Base-by-base conservation (phyloP, 2,329 filamentous ascomycete genomes). In the Diaporthe longicolla region DNA sequence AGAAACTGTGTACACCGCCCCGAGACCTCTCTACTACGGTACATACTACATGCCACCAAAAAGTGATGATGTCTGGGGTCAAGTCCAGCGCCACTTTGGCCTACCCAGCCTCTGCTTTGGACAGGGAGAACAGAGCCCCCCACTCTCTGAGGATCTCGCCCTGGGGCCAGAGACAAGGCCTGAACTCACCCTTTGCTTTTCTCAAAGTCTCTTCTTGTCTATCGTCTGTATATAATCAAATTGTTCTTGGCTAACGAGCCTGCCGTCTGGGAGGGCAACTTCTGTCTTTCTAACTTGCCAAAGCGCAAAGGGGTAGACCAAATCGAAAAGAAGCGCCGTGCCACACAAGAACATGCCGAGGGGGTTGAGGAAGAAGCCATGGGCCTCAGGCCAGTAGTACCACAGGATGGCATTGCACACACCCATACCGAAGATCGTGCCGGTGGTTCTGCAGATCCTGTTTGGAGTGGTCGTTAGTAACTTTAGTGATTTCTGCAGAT, bases 381-480 rank as follows among this genome's bases (percentile, higher is more conserved):
- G 85, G 1, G 86, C 84, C 72, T 88, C 87, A 4, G 85, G 86
- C 87, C 87, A 88, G 76, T 83, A 83, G 80, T 84, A 87, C 86
- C 86, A 88, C n/a, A 85, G 78, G 57, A 87, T 76, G 11, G 79
- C 78, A 70, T 84, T 84, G 57, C 80, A 81, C 15, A 83, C 72
- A 7, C 83, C 80, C 24, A 87, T 79, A 2, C 86, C 86, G 73
- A 83, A 78, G 11, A 86, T 69, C 1, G 85, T 84, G 6, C 87
- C 86, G 3, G 84, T 72, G 17, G 83, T 82, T 68, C 87, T 83
- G 43, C 82, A 84, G 40, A 84, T 80, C 85, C 86, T 88, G 40
- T 19, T 37, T 15, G 29, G 40, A 45, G 45, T 10, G 9, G 19
- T 7, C 1, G 52, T 74, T 50, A 77, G 76, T 68, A 26, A 52